Conservation (phyloP, 2,329 filamentous ascomycete genomes). For the Fusarium armeniacum region DNA sequence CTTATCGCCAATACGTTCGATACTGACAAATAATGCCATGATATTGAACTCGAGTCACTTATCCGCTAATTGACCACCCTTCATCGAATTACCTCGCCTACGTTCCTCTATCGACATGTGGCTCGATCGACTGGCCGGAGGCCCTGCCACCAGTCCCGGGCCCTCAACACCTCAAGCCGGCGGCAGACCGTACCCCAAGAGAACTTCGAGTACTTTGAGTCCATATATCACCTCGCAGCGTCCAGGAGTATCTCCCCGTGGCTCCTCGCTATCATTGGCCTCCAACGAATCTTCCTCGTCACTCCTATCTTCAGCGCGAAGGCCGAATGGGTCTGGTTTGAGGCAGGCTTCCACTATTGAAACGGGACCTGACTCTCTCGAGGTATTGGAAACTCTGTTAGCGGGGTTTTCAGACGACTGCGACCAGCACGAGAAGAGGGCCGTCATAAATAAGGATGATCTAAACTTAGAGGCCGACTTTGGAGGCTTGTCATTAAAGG, state of each 20-base stretch:
- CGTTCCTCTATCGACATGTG: conserved; percentile 72
- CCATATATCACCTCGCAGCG: conserved; percentile 78
- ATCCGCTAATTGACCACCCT: conserved; percentile 19
- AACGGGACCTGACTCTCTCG: conserved; percentile 76
- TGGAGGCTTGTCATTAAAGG: conserved; percentile 79
- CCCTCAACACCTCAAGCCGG: conserved; percentile 72
- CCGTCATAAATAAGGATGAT: conserved; percentile 62
- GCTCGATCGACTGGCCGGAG: conserved; percentile 84
- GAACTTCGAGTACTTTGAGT: conserved; percentile 76
- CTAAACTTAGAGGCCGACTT: conserved; percentile 82
- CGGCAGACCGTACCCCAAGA: conserved; percentile 75
- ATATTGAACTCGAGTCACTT: conserved; percentile 1
- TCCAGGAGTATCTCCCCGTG: conserved; percentile 76
- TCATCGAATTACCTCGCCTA: conserved; percentile 13
- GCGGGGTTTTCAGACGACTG: conserved; percentile 46
- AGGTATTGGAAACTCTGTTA: conserved; percentile 72
- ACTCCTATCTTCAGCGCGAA: conserved; percentile 73
- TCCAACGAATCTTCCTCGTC: conserved; percentile 84
- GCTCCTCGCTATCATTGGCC: conserved; percentile 83
- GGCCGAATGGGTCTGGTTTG: conserved; percentile 76
- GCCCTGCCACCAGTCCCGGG: conserved; percentile 71
- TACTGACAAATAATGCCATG: conserved; percentile 32
- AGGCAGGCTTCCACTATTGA: conserved; percentile 68
- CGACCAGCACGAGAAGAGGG: conserved; percentile 26
- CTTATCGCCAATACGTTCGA: conserved; percentile 15